Base-by-base conservation (phyloP, 345 rosid species). In the Bruguiera sexangula region DNA sequence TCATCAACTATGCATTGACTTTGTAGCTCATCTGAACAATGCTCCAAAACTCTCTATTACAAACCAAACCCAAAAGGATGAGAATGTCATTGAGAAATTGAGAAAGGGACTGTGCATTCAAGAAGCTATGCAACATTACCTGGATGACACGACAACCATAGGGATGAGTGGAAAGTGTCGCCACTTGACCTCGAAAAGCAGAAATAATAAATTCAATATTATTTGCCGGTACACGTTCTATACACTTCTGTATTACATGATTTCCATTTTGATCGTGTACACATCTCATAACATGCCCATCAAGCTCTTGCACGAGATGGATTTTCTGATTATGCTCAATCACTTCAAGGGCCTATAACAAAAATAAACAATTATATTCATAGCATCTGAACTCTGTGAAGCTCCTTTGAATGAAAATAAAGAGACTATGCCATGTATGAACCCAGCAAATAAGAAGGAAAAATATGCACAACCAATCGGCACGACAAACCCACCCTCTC, bases 101-200 rank as follows among this genome's bases (percentile, higher is more conserved):
- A 15, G 30, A 18, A 24, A 19, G 53, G 6, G 60, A 22, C 9
- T 0, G 29, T 73, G 71, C 60, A 30, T 68, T 37, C 30, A 54
- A 78, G 30, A 37, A 21, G 55, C 27, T 26, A 73, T 55, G 69
- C 34, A 27, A 5, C 60, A 4, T 46, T 82, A 92, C 99, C 91
- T 96, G 98, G 73, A 96, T 85, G 56, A 96, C 99, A 74, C 98
- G 97, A 69, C 99, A 96, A 51, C 99, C 99, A 68, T 96, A 96
- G 4, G 99, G 98, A 86, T 92, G 98, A 69, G 91, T 87, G 65
- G 99, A 88, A 71, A 96, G 98, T 22, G 71, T 73, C 51, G 89
- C 90, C 58, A 92, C 99, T 73, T 96, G 96, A 67, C 91, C 91
- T 66, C 73, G 83, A 69, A 96, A 96, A 78, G 99, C 84, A 70